These are phyloP conservation scores for Alternaria viburni DNA, from an alignment of 2,329 filamentous ascomycete genomes.

Conservation along the genomic window DNA sequence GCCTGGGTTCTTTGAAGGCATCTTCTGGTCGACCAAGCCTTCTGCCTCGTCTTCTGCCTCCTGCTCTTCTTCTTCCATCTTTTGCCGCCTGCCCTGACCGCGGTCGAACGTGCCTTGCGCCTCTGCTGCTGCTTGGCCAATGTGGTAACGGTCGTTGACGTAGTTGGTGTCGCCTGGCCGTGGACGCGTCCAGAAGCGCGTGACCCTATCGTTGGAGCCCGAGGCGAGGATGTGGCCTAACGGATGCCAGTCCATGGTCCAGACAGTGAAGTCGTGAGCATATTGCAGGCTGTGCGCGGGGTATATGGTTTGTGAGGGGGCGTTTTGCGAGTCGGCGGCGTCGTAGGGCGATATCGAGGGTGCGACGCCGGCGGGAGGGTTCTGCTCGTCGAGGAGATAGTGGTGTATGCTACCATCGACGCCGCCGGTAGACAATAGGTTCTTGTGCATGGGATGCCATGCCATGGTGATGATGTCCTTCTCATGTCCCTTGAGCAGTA, in stretches of 20 bases:
- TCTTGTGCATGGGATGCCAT: constrained; percentile 93
- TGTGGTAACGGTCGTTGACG: constrained; percentile 91
- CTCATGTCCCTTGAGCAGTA: constrained; percentile 89
- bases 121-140: constrained; percentile 91
- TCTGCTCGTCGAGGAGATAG: constrained; percentile 95
- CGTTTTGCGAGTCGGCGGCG: constrained; percentile 76
- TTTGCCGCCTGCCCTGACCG: constrained; percentile 75
- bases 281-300: constrained; percentile 86
- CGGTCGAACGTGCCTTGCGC: constrained; percentile 94
- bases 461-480: constrained; percentile 92
- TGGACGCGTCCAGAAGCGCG: constrained; percentile 93
- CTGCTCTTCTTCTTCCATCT: constrained; percentile 91
- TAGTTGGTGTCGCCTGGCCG: constrained; percentile 86
- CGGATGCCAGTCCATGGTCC: constrained; percentile 98
- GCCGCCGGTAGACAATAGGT: constrained; percentile 87
- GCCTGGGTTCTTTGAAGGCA: constrained; percentile 65
- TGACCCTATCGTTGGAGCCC: constrained; percentile 95
- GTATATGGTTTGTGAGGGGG: constrained; percentile 87
- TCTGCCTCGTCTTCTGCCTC: constrained; percentile 93
- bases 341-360: constrained; percentile 83
- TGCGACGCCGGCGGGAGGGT: constrained; percentile 75
- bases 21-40: constrained; percentile 88
- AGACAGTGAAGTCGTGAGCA: constrained; percentile 94
- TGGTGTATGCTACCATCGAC: constrained; percentile 89
- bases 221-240: constrained; percentile 94